Evolutionary conservation across 352 stramenopile species (phyloP).

Genomic region (Thraustochytrium aureum): DNA sequence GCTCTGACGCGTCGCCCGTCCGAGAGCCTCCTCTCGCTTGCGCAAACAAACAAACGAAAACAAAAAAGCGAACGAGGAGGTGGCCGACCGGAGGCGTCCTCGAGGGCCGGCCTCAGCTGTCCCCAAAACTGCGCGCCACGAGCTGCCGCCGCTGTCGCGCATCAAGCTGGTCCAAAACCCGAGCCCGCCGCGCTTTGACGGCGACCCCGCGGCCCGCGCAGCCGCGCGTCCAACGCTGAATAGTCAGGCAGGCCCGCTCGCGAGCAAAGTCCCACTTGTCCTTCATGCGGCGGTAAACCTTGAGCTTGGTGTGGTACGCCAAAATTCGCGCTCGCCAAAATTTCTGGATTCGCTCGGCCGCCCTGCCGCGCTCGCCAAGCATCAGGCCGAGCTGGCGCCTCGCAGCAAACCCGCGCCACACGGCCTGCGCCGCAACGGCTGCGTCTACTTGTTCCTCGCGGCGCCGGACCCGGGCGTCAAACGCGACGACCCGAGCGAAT

Average conservation of each 20-base stretch:
- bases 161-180: background rate
- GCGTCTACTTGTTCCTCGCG: background rate
- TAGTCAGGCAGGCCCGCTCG: background rate
- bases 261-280: background rate
- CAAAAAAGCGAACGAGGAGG: no score
- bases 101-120: background rate
- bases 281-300: background rate
- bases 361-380: background rate
- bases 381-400: background rate
- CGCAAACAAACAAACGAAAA: no score
- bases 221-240: slow-evolving; percentile 8
- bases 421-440: background rate
- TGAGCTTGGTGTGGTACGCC: slow-evolving; percentile 21
- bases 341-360: background rate
- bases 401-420: background rate
- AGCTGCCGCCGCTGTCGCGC: background rate
- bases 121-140: background rate
- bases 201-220: background rate
- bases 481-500: background rate
- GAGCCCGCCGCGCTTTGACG: background rate
- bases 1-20: no score
- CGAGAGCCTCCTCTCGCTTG: no score
- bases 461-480: no score
- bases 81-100: background rate
- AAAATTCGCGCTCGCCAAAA: background rate